Conservation (phyloP, 2,329 filamentous ascomycete genomes). For the Penicillium corylophilum region DNA sequence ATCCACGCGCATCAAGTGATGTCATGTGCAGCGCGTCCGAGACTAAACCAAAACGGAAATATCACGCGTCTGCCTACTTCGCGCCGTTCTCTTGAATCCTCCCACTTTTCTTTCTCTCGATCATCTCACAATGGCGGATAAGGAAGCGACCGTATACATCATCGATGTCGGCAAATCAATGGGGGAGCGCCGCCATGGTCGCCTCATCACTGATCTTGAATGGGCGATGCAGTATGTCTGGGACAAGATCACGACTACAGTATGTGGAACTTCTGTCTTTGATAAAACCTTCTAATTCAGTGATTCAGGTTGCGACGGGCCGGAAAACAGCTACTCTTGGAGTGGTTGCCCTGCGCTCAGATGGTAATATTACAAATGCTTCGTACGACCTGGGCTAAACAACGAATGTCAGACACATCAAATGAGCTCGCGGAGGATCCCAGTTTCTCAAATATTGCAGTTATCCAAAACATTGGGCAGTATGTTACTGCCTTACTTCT, state of each 20-base stretch:
- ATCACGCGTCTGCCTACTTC: slow-evolving; percentile 46
- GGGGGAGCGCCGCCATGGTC: slow-evolving; percentile 68
- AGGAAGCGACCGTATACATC: slow-evolving; percentile 90
- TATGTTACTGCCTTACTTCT: slow-evolving; percentile 49
- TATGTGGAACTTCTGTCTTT: slow-evolving; percentile 45
- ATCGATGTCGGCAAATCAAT: slow-evolving; percentile 87
- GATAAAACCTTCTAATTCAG: not conserved
- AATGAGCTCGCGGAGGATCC: slow-evolving; percentile 67
- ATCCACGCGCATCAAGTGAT: slow-evolving; percentile 25
- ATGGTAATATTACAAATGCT: slow-evolving; percentile 47
- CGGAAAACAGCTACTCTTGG: slow-evolving; percentile 73
- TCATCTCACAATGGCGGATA: slow-evolving; percentile 69
- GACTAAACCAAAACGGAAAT: slow-evolving; percentile 36
- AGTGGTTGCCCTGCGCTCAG: slow-evolving; percentile 80
- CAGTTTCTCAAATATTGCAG: slow-evolving; percentile 76
- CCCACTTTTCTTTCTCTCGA: slow-evolving; percentile 5
- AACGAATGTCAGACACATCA: slow-evolving; percentile 53
- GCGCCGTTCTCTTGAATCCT: slow-evolving; percentile 7
- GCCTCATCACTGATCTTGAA: slow-evolving; percentile 77
- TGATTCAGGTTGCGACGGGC: slow-evolving; percentile 56
- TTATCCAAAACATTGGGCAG: slow-evolving; percentile 66
- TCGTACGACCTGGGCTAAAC: slow-evolving; percentile 5
- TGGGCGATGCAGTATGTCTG: slow-evolving; percentile 90
- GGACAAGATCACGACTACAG: slow-evolving; percentile 81
- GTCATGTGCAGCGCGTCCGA: slow-evolving; percentile 42